Conservation (phyloP, 1,139 yeast genomes). For the Zygosaccharomyces pseudobailii region DNA sequence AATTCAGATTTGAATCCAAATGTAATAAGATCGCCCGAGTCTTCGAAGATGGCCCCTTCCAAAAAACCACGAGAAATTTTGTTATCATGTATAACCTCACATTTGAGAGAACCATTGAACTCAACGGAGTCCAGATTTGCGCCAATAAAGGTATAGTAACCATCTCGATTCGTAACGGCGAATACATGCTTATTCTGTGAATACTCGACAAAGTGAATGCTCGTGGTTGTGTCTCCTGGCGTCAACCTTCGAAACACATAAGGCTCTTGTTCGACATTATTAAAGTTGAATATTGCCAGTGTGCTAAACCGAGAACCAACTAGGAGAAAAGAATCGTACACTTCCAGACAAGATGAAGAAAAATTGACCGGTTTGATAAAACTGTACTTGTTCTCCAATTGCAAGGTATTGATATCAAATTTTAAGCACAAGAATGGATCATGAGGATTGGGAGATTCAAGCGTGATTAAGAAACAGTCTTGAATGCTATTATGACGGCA, state of each 20-base stretch:
- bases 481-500: constrained; percentile 27
- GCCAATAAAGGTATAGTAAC: constrained; percentile 44
- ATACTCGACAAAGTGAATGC: constrained; percentile 41
- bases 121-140: constrained; percentile 7
- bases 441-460: constrained; percentile 66
- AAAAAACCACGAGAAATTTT: constrained; percentile 69
- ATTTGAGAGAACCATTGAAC: background rate
- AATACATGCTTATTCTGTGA: constrained; percentile 22
- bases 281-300: constrained; percentile 50
- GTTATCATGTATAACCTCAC: constrained; percentile 48
- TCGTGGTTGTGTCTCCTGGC: constrained; percentile 73
- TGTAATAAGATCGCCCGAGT: constrained; percentile 48
- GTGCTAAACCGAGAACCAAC: constrained; percentile 74
- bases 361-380: constrained; percentile 45
- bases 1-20: constrained; percentile 80
- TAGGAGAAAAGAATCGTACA: constrained; percentile 43
- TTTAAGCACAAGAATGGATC: constrained; percentile 50
- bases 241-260: constrained; percentile 46
- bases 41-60: constrained; percentile 58
- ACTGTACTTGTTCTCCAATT: constrained; percentile 20
- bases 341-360: constrained; percentile 53
- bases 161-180: constrained; percentile 59
- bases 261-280: constrained; percentile 22
- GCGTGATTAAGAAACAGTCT: constrained; percentile 37
- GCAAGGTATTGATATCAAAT: constrained; percentile 30